phyloP scores from a whole-genome alignment of 1,139 yeast genomes.

The Scheffersomyces titani region DNA sequence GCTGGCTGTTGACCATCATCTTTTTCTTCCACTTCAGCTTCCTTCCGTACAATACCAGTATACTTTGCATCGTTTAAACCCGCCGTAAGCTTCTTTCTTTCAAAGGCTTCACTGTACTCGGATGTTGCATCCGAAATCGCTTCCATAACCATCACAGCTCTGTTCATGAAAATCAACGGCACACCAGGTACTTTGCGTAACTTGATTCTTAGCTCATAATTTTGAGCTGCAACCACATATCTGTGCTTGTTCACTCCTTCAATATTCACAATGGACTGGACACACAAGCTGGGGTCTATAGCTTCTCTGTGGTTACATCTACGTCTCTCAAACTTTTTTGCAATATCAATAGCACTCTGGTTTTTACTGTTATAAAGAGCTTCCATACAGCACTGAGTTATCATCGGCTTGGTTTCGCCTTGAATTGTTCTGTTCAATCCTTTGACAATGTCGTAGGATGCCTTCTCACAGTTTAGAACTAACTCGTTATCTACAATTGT shows the following conservation, averaged over 20 bases:
- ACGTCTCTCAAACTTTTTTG: constrained; percentile 82
- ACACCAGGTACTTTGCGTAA: constrained; percentile 83
- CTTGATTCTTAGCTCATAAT: constrained; percentile 62
- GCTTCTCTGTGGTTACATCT: constrained; percentile 67
- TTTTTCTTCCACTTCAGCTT: constrained; percentile 18
- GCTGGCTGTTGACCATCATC: constrained; percentile 19
- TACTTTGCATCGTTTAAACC: constrained; percentile 67
- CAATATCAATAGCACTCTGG: constrained; percentile 74
- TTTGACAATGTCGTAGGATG: constrained; percentile 71
- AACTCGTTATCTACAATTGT: constrained; percentile 81
- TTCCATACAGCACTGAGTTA: constrained; percentile 94
- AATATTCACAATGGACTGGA: constrained; percentile 66
- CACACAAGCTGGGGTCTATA: constrained; percentile 72
- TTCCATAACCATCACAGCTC: constrained; percentile 96
- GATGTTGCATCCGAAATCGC: constrained; percentile 78
- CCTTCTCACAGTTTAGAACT: constrained; percentile 61
- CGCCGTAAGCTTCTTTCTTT: constrained; percentile 63
- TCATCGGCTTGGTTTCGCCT: constrained; percentile 87
- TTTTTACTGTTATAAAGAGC: constrained; percentile 71
- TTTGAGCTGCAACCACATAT: constrained; percentile 85
- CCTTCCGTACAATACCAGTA: constrained; percentile 30
- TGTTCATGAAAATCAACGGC: constrained; percentile 81
- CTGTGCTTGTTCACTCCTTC: constrained; percentile 85
- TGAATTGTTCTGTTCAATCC: constrained; percentile 85
- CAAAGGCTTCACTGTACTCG: constrained; percentile 54